Conservation (phyloP, 2,329 filamentous ascomycete species). For the Botryosphaeria dothidea region DNA sequence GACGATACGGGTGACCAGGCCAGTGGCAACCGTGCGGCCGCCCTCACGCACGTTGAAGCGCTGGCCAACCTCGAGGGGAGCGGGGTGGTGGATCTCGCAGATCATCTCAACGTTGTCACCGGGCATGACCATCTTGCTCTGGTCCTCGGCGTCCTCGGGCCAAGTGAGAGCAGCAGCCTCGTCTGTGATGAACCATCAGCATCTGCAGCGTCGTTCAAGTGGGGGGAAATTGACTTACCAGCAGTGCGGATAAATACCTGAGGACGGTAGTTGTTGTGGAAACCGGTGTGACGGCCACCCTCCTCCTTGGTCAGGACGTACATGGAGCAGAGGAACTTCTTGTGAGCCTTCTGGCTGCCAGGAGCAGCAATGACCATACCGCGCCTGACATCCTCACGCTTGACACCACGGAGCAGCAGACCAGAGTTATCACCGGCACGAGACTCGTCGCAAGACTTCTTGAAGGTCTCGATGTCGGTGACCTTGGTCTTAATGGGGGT, state of each 20-base stretch:
- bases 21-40: conserved; percentile 60
- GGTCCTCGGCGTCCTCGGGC: conserved; percentile 79
- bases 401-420: conserved; percentile 91
- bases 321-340: conserved; percentile 91
- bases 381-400: conserved; percentile 89
- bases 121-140: conserved; percentile 86
- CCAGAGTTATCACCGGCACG: conserved; percentile 97
- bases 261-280: conserved; percentile 93
- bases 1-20: conserved; percentile 39
- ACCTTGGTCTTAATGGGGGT: conserved; percentile 96
- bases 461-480: conserved; percentile 99
- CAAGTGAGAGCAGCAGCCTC: conserved; percentile 76
- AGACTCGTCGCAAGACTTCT: conserved; percentile 98
- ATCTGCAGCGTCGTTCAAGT: neutral
- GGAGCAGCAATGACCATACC: conserved; percentile 93
- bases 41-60: conserved; percentile 99
- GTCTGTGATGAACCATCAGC: conserved; percentile 40
- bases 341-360: conserved; percentile 80
- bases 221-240: conserved; percentile 57
- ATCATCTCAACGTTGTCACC: conserved; percentile 99
- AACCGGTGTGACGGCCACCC: conserved; percentile 94
- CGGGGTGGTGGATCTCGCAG: conserved; percentile 78
- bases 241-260: conserved; percentile 96
- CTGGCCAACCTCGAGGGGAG: conserved; percentile 87
- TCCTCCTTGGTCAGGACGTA: conserved; percentile 98